These are phyloP conservation scores for Fusarium sp. DNA, from an alignment of 2,329 filamentous ascomycete genomes.

Conservation along the genomic window DNA sequence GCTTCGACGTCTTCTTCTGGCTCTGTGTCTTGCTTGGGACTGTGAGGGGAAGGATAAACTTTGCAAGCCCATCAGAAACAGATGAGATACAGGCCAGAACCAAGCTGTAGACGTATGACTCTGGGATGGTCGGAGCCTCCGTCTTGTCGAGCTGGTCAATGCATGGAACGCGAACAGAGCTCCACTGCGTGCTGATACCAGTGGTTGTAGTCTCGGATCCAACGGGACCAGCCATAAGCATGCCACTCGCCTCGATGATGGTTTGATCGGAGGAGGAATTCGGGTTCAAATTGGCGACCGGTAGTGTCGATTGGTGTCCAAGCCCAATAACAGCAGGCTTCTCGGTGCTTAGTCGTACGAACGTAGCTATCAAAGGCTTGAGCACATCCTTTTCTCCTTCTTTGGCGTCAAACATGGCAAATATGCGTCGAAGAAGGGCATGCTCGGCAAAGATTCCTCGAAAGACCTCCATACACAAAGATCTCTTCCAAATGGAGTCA, in stretches of 20 bases:
- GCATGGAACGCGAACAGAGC: slow-evolving; percentile 82
- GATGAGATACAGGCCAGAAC: slow-evolving; percentile 88
- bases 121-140: slow-evolving; percentile 81
- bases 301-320: slow-evolving; percentile 85
- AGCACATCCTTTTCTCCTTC: slow-evolving; percentile 78
- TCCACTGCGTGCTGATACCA: slow-evolving; percentile 92
- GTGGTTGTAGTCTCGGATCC: slow-evolving; percentile 71
- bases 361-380: slow-evolving; percentile 81
- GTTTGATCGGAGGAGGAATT: slow-evolving; percentile 75
- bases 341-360: slow-evolving; percentile 92
- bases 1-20: slow-evolving; percentile 58
- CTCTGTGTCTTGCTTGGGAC: slow-evolving; percentile 73
- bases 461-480: slow-evolving; percentile 90
- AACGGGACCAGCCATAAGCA: slow-evolving; percentile 80
- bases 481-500: slow-evolving; percentile 81
- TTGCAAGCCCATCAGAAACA: slow-evolving; percentile 89
- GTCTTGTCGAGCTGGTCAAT: slow-evolving; percentile 95
- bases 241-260: slow-evolving; percentile 86
- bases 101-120: slow-evolving; percentile 92
- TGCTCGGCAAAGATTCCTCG: slow-evolving; percentile 85
- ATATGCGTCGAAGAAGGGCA: slow-evolving; percentile 78
- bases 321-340: slow-evolving; percentile 89
- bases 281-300: slow-evolving; percentile 65
- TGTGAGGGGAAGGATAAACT: slow-evolving; percentile 90
- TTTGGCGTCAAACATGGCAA: slow-evolving; percentile 76